Conservation (phyloP, 345 rosid genomes). For the Camelina hispida region DNA sequence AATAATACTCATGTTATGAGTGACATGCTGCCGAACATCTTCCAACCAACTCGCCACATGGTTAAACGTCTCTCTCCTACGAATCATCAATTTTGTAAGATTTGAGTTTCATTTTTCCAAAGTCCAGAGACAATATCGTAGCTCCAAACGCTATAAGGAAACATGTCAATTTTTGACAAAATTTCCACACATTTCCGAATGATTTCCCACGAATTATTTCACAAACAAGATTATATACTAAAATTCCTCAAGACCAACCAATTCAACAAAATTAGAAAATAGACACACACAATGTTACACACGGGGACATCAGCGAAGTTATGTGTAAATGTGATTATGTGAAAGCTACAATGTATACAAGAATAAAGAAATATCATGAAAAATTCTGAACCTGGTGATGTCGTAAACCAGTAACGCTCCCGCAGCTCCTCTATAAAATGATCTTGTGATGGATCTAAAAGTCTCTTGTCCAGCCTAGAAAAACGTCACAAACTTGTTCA, state of each 20-base stretch:
- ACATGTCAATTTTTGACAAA: too few relatives aligned
- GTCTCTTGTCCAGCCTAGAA: conserved; percentile 96
- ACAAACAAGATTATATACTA: too few relatives aligned
- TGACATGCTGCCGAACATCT: conserved; percentile 94
- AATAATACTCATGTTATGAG: conserved; percentile 88
- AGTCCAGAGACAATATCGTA: not conserved
- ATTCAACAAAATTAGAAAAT: too few relatives aligned
- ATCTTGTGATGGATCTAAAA: conserved; percentile 94
- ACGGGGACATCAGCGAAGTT: too few relatives aligned
- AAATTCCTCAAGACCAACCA: too few relatives aligned
- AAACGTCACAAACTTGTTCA: conserved; percentile 4
- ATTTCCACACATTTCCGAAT: too few relatives aligned
- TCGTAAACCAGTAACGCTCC: conserved; percentile 96
- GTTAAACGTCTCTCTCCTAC: conserved; percentile 91
- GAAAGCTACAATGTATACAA: too few relatives aligned
- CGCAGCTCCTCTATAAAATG: conserved; percentile 97
- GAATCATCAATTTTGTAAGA: not conserved
- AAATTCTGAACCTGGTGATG: conserved; percentile 69
- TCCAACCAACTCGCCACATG: conserved; percentile 95
- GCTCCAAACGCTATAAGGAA: not conserved
- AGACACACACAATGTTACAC: too few relatives aligned
- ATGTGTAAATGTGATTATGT: too few relatives aligned
- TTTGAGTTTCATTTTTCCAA: not conserved
- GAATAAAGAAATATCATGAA: too few relatives aligned
- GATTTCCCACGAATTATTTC: too few relatives aligned